phyloP scores from a whole-genome alignment of 441 rosid species.

The Erysimum cheiri region DNA sequence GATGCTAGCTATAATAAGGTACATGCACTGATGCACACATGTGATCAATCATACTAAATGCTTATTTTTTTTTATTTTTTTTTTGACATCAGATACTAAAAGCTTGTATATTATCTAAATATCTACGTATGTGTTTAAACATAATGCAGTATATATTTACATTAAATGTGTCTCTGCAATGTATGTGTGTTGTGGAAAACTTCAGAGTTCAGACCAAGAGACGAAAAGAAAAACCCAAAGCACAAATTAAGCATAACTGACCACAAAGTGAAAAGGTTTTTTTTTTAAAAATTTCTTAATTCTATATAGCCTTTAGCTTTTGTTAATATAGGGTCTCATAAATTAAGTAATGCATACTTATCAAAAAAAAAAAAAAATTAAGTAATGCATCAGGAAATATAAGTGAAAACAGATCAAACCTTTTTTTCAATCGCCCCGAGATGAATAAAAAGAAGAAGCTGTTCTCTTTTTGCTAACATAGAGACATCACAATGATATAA shows the following conservation, averaged over 20 bases:
- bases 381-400: slow-evolving; percentile 26
- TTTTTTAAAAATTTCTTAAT: neutral
- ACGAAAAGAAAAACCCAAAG: slow-evolving; percentile 33
- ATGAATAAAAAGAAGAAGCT: slow-evolving; percentile 1
- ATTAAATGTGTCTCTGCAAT: slow-evolving; percentile 31
- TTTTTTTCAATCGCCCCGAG: slow-evolving; percentile 41
- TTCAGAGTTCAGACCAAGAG: slow-evolving; percentile 36
- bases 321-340: neutral
- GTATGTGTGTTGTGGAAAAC: slow-evolving; percentile 10
- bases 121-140: slow-evolving; percentile 23
- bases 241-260: too few relatives aligned
- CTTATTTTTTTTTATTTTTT: neutral
- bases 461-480: slow-evolving; percentile 22
- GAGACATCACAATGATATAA: slow-evolving; percentile 25
- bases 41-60: slow-evolving; percentile 5
- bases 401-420: slow-evolving; percentile 32
- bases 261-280: neutral
- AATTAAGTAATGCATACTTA: slow-evolving; percentile 15
- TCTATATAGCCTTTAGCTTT: slow-evolving; percentile 22
- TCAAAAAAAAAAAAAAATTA: too few relatives aligned
- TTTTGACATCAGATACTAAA: too few relatives aligned
- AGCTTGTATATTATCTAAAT: neutral
- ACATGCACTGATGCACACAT: slow-evolving; percentile 4
- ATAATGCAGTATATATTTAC: neutral
- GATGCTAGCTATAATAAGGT: neutral